Conservation (phyloP, 129 eudicot species). For the Lonicera japonica region DNA sequence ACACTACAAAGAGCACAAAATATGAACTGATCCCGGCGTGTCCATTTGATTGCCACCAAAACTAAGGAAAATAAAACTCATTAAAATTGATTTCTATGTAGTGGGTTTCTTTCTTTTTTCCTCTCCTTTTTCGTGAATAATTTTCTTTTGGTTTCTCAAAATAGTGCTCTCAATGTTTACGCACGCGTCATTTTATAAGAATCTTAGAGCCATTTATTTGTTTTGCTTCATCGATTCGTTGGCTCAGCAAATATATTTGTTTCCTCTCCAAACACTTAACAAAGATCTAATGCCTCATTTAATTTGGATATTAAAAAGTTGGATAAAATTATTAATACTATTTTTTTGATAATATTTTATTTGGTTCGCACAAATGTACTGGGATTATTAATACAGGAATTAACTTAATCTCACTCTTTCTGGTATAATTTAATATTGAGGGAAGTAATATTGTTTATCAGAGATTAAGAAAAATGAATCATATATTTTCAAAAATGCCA, state of each 20-base stretch:
- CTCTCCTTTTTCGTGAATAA: neutral
- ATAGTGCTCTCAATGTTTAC: neutral
- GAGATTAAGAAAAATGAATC: too few species aligned
- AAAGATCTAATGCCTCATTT: too few species aligned
- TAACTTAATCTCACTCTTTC: too few species aligned
- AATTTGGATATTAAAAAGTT: too few species aligned
- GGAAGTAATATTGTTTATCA: too few species aligned
- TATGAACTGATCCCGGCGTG: constrained; percentile 3
- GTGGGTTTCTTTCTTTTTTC: neutral
- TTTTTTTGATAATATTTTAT: too few species aligned
- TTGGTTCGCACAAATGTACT: too few species aligned
- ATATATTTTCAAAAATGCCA: too few species aligned
- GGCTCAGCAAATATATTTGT: neutral
- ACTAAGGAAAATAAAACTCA: constrained; percentile 3
- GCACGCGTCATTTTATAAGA: neutral
- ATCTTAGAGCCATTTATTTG: neutral
- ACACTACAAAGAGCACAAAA: constrained; percentile 42
- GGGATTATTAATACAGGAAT: too few species aligned
- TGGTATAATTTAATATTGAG: too few species aligned
- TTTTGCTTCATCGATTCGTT: neutral
- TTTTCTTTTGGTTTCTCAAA: neutral
- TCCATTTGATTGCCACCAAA: neutral
- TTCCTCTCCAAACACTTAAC: neutral
- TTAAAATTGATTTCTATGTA: neutral
- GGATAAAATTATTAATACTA: too few species aligned